phyloP scores from a whole-genome alignment of 257 asterid genomes.

The Scutellaria baicalensis region DNA sequence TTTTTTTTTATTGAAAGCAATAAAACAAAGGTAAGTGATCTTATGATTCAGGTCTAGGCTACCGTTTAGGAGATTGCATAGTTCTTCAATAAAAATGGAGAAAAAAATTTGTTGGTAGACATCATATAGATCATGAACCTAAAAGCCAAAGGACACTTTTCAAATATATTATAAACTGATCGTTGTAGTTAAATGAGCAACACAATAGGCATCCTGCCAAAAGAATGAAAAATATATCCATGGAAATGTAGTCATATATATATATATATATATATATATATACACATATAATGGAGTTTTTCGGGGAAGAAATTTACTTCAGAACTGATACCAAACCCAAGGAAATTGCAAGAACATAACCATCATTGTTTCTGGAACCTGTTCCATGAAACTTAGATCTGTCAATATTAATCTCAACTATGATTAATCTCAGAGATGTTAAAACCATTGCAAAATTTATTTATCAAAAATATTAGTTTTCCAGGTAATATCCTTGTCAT shows the following conservation, averaged over 20 bases:
- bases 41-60: too few species aligned
- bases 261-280: background rate
- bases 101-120: too few species aligned
- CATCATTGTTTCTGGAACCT: constrained; percentile 63
- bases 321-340: constrained; percentile 81
- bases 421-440: background rate
- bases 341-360: constrained; percentile 81
- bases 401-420: background rate
- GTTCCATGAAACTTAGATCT: constrained; percentile 20
- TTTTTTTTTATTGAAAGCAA: too few species aligned
- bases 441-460: background rate
- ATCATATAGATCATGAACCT: too few species aligned
- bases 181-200: too few species aligned
- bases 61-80: too few species aligned
- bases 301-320: constrained; percentile 50
- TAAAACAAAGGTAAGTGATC: too few species aligned
- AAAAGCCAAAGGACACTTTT: too few species aligned
- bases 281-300: background rate
- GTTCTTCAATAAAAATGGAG: too few species aligned
- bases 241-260: background rate
- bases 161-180: too few species aligned
- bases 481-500: background rate
- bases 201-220: background rate
- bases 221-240: constrained; percentile 11
- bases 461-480: background rate